These are phyloP conservation scores for Ascosphaera apis DNA, from an alignment of 2,329 filamentous ascomycete species.

Conservation along the genomic window DNA sequence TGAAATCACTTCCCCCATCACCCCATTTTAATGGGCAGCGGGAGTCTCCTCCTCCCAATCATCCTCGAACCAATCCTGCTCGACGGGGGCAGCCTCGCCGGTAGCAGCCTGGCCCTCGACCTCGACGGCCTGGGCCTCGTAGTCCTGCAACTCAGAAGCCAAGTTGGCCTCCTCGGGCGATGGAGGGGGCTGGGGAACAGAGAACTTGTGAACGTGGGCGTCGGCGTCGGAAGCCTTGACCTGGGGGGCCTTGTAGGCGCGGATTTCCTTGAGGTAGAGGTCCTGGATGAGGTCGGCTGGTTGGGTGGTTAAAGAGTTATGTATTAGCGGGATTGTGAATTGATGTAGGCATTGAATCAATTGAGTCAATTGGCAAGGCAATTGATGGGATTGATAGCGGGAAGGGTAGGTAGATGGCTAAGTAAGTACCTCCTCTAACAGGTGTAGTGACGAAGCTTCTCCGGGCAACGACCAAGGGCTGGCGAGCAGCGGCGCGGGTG, in stretches of 20 bases:
- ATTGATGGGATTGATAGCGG: constrained; percentile 1
- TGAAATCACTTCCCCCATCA: background rate
- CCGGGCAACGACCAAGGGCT: constrained; percentile 31
- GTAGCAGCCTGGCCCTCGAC: constrained; percentile 62
- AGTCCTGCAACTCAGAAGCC: constrained; percentile 73
- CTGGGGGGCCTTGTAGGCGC: constrained; percentile 70
- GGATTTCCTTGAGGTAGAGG: constrained; percentile 89
- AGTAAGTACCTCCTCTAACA: constrained; percentile 35
- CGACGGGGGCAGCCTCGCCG: constrained; percentile 35
- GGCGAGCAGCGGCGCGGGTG: constrained; percentile 35
- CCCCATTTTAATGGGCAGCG: constrained; percentile 18
- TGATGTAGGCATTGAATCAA: constrained; percentile 16
- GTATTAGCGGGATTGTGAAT: background rate
- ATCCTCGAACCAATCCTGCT: constrained; percentile 66
- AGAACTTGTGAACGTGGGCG: constrained; percentile 78
- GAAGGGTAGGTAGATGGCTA: constrained; percentile 15
- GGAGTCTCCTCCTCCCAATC: constrained; percentile 31
- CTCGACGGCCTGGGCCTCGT: constrained; percentile 85
- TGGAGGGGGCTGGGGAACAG: constrained; percentile 51
- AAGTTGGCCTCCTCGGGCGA: constrained; percentile 91
- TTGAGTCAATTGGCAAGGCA: constrained; percentile 1
- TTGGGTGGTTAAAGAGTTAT: constrained; percentile 3
- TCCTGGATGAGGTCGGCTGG: constrained; percentile 93
- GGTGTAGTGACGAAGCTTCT: constrained; percentile 41
- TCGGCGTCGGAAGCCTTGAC: constrained; percentile 72